phyloP scores from a whole-genome alignment of 2,329 filamentous ascomycete species.

The Nannizziopsis barbatae region DNA sequence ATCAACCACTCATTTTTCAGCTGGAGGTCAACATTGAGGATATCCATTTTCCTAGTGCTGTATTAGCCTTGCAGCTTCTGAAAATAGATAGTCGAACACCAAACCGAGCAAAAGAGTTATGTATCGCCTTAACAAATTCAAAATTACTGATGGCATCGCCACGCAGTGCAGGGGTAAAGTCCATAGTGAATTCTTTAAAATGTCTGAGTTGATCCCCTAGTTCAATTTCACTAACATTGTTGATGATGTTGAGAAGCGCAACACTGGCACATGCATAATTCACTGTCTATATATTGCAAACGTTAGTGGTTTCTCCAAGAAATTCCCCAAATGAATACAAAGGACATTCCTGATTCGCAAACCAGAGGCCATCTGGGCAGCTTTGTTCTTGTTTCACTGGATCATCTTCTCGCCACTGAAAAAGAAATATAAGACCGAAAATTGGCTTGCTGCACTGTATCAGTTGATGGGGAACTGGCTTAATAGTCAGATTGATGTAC shows the following conservation, averaged over 20 bases:
- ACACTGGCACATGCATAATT: constrained; percentile 86
- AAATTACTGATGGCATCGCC: constrained; percentile 67
- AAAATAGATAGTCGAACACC: constrained; percentile 16
- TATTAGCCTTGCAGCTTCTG: constrained; percentile 1
- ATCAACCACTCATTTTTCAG: constrained; percentile 41
- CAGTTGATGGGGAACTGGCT: not conserved
- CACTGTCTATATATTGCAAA: constrained; percentile 46
- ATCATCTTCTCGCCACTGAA: constrained; percentile 56
- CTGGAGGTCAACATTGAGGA: constrained; percentile 58
- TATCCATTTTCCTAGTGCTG: constrained; percentile 57
- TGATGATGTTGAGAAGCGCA: constrained; percentile 82
- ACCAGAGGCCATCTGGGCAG: constrained; percentile 66
- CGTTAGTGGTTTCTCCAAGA: constrained; percentile 1
- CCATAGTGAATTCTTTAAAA: constrained; percentile 62
- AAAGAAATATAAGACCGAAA: constrained; percentile 81
- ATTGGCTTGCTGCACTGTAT: constrained; percentile 50
- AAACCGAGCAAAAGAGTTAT: constrained; percentile 75
- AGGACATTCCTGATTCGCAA: constrained; percentile 67
- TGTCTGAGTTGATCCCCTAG: constrained; percentile 58
- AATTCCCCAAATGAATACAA: constrained; percentile 1
- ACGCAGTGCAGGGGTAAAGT: constrained; percentile 59
- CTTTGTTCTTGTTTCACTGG: constrained; percentile 40
- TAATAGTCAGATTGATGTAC: constrained; percentile 15
- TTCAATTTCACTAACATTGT: constrained; percentile 59
- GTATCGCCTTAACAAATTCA: constrained; percentile 63